phyloP scores from a whole-genome alignment of 495 filamentous ascomycete species.

The Aspergillus hancockii region DNA sequence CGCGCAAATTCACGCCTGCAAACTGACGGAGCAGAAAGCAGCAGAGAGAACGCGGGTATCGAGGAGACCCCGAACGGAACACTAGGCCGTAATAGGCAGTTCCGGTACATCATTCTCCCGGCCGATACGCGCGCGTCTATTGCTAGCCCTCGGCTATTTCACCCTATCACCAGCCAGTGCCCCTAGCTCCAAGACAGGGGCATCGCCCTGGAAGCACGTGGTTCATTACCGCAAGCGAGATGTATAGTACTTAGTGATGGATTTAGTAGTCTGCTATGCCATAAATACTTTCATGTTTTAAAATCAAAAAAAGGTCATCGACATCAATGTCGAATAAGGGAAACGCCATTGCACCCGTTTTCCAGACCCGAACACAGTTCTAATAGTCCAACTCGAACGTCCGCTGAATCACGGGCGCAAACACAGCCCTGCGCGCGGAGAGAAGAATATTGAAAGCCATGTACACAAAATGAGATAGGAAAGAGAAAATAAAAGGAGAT shows the following conservation, averaged over 20 bases:
- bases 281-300: conserved; percentile 28
- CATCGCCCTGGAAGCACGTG: conserved; percentile 7
- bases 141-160: background rate
- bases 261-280: conserved; percentile 22
- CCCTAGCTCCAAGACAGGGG: background rate
- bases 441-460: conserved; percentile 48
- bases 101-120: conserved; percentile 29
- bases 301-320: conserved; percentile 35
- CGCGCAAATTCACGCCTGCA: conserved; percentile 38
- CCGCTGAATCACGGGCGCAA: conserved; percentile 30
- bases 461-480: conserved; percentile 45
- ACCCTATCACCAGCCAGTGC: conserved; percentile 8
- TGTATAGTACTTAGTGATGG: background rate
- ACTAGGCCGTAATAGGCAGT: conserved; percentile 41
- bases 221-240: conserved; percentile 5
- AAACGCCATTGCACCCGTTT: conserved; percentile 55
- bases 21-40: conserved; percentile 34
- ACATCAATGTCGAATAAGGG: conserved; percentile 37
- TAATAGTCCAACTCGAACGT: conserved; percentile 47
- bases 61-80: conserved; percentile 46
- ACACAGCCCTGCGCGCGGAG: conserved; percentile 28
- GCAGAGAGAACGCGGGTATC: conserved; percentile 38
- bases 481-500: conserved; percentile 23
- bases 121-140: conserved; percentile 23
- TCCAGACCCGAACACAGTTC: conserved; percentile 52